phyloP scores from a whole-genome alignment of 257 asterid species.

The Rehmannia glutinosa region DNA sequence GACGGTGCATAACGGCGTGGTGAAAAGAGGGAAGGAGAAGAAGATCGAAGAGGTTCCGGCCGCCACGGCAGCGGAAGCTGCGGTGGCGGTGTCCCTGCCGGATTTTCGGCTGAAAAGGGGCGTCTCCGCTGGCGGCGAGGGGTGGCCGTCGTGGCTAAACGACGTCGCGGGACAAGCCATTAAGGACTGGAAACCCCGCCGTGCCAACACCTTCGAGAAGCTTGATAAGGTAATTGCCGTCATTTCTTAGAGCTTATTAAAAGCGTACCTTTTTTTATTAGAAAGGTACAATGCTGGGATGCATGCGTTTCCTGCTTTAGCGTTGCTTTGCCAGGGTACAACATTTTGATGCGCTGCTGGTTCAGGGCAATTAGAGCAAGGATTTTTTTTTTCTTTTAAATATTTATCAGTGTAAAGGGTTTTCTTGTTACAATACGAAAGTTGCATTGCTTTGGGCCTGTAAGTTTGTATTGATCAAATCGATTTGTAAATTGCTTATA shows the following conservation, averaged over 20 bases:
- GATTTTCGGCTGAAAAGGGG: slow-evolving; percentile 38
- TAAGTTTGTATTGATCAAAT: not conserved
- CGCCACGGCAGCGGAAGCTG: not conserved
- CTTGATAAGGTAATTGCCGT: slow-evolving; percentile 60
- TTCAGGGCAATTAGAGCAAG: not conserved
- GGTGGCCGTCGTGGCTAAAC: slow-evolving; percentile 88
- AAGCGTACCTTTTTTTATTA: slow-evolving; percentile 16
- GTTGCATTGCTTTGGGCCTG: not conserved
- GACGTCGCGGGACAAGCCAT: slow-evolving; percentile 85
- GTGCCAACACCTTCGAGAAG: slow-evolving; percentile 85
- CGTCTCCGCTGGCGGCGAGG: slow-evolving; percentile 34
- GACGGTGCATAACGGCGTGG: slow-evolving; percentile 13
- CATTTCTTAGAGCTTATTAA: not conserved
- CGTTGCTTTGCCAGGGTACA: slow-evolving; percentile 10
- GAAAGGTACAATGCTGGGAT: slow-evolving; percentile 25
- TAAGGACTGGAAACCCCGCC: slow-evolving; percentile 82
- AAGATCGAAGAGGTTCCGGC: slow-evolving; percentile 29
- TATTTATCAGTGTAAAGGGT: not conserved
- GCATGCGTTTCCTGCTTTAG: slow-evolving; percentile 1
- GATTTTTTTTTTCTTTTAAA: not conserved
- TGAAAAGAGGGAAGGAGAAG: slow-evolving; percentile 15
- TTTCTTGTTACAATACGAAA: not conserved
- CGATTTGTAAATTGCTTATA: not conserved
- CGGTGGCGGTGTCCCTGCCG: slow-evolving; percentile 19
- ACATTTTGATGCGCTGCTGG: slow-evolving; percentile 7